Evolutionary conservation across 164 flowering plant genomes (phyloP), one percentile per base, ranked within the genome.

Genomic region (Annona squamosa): DNA sequence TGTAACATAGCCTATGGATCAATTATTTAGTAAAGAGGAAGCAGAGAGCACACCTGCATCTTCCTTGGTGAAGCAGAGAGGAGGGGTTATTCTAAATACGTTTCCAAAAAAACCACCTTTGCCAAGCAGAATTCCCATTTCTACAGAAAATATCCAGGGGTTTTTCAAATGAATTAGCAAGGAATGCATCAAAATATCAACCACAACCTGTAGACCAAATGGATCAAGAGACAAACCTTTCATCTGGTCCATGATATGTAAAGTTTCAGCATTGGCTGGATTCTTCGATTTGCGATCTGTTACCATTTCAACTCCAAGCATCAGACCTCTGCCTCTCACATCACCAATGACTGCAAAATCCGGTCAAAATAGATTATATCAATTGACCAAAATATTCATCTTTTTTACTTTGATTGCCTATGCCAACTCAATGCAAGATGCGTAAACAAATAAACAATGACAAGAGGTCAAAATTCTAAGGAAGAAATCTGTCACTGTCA

Each of bases 261-360:
- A 44, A 19, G 87, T 90, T 81, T 95, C 99, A 71, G 77, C 85
- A 63, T 85, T 87, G 48, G 98, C 97, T 16, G 99, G 99, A 73
- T 94, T 93, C 79, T 95, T 95, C 79, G 73, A 56, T 19, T 86
- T 48, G 43, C 88, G 90, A 79, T 95, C 99, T 1, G 89, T 89
- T 4, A 95, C 99, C 5, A 93, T 87, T 76, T 95, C 99, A 71
- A 95, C 92, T 71, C 99, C 99, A 64, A 93, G 85, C 89, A 95
- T 84, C 79, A 93, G 74, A 43, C 99, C 99, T 73, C 84, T 87
- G 69, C 98, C 99, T 70, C 99, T 84, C 63, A 95, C 99, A 83
- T 93, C 96, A 5, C 99, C 99, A 63, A 95, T 89, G 68, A 95
- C 99, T 95, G 86, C 72, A 81, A n/a, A 47, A 42, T 13, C 9